Evolutionary conservation across 108 stramenopile species (phyloP).

Genomic region (Parmales sp.): DNA sequence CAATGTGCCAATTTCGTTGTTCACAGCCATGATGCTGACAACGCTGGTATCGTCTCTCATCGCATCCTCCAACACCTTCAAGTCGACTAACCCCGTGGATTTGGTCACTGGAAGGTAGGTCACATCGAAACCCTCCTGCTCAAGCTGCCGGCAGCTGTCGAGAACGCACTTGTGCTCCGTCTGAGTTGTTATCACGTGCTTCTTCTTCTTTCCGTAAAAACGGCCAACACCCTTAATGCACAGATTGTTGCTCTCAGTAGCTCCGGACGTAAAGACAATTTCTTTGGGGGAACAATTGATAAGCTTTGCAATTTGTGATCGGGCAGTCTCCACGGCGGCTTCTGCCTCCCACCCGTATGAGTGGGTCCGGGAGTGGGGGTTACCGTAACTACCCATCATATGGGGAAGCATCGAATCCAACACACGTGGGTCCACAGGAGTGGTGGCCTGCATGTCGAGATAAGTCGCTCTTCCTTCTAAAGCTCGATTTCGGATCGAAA

Average conservation of each 20-base stretch:
- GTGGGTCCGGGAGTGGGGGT: conserved; percentile 97
- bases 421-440: conserved; percentile 96
- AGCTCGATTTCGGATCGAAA: background rate
- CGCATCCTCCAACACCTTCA: conserved; percentile 52
- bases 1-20: conserved; percentile 98
- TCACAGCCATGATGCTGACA: conserved; percentile 95
- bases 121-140: conserved; percentile 93
- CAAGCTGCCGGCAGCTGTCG: conserved; percentile 88
- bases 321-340: conserved; percentile 71
- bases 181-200: conserved; percentile 96
- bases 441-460: conserved; percentile 83
- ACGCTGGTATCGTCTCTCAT: conserved; percentile 82
- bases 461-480: conserved; percentile 67
- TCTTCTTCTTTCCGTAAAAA: conserved; percentile 73
- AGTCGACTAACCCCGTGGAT: conserved; percentile 80
- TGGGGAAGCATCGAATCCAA: conserved; percentile 95
- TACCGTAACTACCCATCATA: conserved; percentile 86
- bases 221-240: conserved; percentile 95
- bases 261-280: conserved; percentile 95
- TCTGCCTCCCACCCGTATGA: conserved; percentile 96
- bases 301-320: conserved; percentile 75
- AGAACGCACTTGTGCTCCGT: conserved; percentile 99
- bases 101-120: conserved; percentile 85
- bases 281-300: conserved; percentile 85
- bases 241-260: conserved; percentile 96